These are phyloP conservation scores for Pouteria glomerata DNA, from an alignment of 148 eudicot genomes.

Conservation along the genomic window DNA sequence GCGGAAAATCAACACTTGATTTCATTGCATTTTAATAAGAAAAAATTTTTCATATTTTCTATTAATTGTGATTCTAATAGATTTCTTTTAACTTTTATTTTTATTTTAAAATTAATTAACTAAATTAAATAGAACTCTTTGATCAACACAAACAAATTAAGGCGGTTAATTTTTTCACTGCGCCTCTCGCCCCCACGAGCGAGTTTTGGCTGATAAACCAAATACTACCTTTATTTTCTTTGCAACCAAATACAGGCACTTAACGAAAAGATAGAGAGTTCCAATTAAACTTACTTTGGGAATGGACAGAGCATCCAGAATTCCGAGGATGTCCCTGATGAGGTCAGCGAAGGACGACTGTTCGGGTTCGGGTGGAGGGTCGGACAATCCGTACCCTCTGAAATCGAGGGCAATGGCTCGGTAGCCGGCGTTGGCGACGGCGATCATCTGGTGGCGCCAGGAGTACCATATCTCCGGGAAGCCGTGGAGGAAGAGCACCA, in stretches of 20 bases:
- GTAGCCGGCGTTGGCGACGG: slow-evolving; percentile 22
- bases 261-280: not conserved
- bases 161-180: no score
- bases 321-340: slow-evolving; percentile 27
- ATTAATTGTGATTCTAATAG: no score
- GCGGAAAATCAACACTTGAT: no score
- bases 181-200: no score
- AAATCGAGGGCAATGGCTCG: slow-evolving; percentile 29
- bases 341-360: slow-evolving; percentile 27
- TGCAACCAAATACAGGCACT: not conserved
- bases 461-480: slow-evolving; percentile 37
- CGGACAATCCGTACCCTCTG: slow-evolving; percentile 49
- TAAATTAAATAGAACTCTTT: no score
- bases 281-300: slow-evolving; percentile 22
- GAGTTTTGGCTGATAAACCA: no score
- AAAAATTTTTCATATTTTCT: no score
- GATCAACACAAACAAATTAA: no score
- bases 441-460: slow-evolving; percentile 34
- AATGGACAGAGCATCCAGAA: slow-evolving; percentile 34
- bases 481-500: slow-evolving; percentile 26
- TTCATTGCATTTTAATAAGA: no score
- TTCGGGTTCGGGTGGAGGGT: slow-evolving; percentile 44
- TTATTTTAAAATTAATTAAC: no score
- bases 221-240: not conserved
- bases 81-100: no score